Conservation (phyloP, 2,329 filamentous ascomycete genomes). For the Hymenoscyphus salicellus region DNA sequence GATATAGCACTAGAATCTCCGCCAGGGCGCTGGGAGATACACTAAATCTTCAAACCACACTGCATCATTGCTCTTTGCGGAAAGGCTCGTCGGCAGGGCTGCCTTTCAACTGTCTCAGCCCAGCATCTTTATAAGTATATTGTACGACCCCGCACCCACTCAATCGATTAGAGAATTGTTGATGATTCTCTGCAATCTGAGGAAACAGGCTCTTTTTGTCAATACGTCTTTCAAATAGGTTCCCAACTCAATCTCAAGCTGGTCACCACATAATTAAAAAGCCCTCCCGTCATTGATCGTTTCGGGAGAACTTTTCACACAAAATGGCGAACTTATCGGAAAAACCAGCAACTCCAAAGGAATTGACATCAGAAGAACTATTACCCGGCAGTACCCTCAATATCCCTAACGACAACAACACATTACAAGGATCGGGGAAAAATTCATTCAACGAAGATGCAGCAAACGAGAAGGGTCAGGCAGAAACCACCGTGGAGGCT, state of each 20-base stretch:
- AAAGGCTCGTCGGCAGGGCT: background rate
- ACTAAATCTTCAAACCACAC: background rate
- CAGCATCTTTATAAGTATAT: background rate
- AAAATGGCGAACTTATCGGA: slow-evolving; percentile 14
- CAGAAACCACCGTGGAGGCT: slow-evolving; percentile 12
- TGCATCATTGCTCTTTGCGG: background rate
- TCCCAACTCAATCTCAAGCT: background rate
- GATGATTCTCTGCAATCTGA: background rate
- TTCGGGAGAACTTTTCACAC: background rate
- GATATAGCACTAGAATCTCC: background rate
- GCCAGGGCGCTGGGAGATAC: background rate
- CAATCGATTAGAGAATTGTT: background rate
- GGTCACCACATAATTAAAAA: background rate
- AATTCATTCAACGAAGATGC: slow-evolving; percentile 24
- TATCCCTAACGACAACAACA: slow-evolving; percentile 15
- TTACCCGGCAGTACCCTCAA: slow-evolving; percentile 13
- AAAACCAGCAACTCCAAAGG: background rate
- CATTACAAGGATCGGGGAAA: slow-evolving; percentile 20
- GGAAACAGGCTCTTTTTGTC: background rate
- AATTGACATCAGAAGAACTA: slow-evolving; percentile 13
- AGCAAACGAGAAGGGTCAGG: slow-evolving; percentile 24
- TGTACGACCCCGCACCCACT: background rate
- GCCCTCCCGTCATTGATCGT: background rate
- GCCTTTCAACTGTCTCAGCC: background rate
- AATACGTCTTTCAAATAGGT: background rate